Evolutionary conservation across 139 green algal species (phyloP), one percentile per base, ranked within the genome.

Genomic region (Spirogloea muscicola): DNA sequence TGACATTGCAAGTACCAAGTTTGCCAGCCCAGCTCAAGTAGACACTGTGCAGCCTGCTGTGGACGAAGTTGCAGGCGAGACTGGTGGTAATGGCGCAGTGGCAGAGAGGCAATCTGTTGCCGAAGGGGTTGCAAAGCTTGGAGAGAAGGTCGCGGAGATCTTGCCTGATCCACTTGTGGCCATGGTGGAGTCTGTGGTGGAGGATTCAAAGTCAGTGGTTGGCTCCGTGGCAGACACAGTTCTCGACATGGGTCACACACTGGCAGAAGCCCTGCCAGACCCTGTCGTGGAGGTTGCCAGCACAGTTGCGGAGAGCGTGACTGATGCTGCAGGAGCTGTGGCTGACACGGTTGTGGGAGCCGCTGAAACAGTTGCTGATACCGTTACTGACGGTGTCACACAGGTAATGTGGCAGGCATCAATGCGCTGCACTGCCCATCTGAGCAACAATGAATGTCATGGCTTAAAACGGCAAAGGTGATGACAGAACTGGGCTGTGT

Each of bases 271-370:
- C 27, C 21, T 76, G 16, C 25, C 60, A 33, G 51, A n/a, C n/a
- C n/a, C n/a, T 68, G 65, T 74, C 10, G 38, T 31, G 13, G 29
- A 68, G 40, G 1, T 66, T 5, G 41, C 44, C 16, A 18, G 21
- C 5, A 76, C 49, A 36, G 68, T 76, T 0, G 59, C 37, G 34
- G 68, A 76, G 21, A 57, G 27, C 16, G 68, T 76, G 39, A 42
- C 60, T 10, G 49, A 69, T 41, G 41, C 68, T 34, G 25, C 68
- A n/a, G 29, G 31, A 33, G 51, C 60, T 7, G 68, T 76, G 25
- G 18, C 68, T 13, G 52, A 76, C 6, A 76, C 48, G 13, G 68
- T 67, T 40, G 27, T 21, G 3, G 25, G 16, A 33, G n/a, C 61
- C 9, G 29, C 6, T 25, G 63, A 72, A 7, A 33, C 29, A 18